Evolutionary conservation across 345 rosid species (phyloP).

Genomic region (Salix brachista): DNA sequence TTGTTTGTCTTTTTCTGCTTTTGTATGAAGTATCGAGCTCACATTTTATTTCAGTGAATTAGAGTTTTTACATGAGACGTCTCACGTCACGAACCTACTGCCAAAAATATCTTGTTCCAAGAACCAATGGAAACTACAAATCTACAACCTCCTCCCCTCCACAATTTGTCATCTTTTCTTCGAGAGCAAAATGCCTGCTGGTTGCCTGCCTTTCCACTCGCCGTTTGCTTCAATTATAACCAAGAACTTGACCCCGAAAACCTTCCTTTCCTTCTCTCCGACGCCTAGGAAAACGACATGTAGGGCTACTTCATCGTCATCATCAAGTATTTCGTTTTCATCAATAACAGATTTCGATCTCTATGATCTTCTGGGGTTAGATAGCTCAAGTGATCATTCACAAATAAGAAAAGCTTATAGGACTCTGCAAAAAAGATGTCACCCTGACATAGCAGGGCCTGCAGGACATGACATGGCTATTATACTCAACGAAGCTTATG

Average conservation of each 20-base stretch:
- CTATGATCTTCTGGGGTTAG: slow-evolving; percentile 78
- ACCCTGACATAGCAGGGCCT: slow-evolving; percentile 77
- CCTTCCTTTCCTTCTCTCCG: neutral
- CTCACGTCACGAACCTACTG: too few species aligned
- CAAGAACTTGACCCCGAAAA: neutral
- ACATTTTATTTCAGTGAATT: too few species aligned
- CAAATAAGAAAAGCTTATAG: slow-evolving; percentile 79
- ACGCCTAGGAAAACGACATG: slow-evolving; percentile 25
- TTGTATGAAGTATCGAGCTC: too few species aligned
- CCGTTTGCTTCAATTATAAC: slow-evolving; percentile 10
- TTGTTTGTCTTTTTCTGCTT: too few species aligned
- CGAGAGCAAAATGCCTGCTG: neutral
- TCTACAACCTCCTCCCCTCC: neutral
- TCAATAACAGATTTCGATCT: slow-evolving; percentile 60
- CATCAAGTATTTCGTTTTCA: slow-evolving; percentile 35
- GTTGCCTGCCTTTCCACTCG: slow-evolving; percentile 12
- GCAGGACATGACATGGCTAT: slow-evolving; percentile 90
- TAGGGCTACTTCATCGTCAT: slow-evolving; percentile 36
- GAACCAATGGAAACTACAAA: neutral
- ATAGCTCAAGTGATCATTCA: slow-evolving; percentile 45
- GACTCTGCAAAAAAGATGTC: slow-evolving; percentile 67
- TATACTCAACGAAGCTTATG: slow-evolving; percentile 72
- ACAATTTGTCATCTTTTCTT: neutral
- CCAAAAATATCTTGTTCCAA: too few species aligned
- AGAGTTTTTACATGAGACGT: too few species aligned